These are phyloP conservation scores for Metarhizium humberi DNA, from an alignment of 2,329 filamentous ascomycete species.

Conservation along the genomic window DNA sequence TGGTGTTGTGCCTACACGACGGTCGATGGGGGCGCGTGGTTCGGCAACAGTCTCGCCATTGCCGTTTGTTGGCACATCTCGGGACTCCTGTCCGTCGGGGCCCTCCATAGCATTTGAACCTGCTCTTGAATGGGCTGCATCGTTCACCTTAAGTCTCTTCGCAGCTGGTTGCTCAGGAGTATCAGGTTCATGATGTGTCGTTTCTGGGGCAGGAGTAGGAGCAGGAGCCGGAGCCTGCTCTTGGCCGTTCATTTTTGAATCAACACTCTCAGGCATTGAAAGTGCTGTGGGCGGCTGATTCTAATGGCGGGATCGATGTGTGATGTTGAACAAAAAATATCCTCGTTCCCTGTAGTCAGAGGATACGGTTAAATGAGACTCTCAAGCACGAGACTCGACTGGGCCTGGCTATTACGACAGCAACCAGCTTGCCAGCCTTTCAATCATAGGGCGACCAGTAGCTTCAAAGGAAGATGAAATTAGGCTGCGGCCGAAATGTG, in stretches of 20 bases:
- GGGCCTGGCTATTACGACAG: background rate
- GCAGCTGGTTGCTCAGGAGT: conserved; percentile 32
- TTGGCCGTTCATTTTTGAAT: conserved; percentile 14
- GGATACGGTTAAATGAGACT: background rate
- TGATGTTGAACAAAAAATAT: background rate
- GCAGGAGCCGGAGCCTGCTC: conserved; percentile 5
- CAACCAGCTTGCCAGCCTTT: background rate
- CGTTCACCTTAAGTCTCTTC: conserved; percentile 51
- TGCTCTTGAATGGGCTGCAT: conserved; percentile 11
- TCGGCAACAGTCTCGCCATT: background rate
- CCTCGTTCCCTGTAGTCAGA: background rate
- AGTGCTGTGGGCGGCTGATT: background rate
- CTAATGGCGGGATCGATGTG: background rate
- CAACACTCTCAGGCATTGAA: conserved; percentile 18
- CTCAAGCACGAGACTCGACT: background rate
- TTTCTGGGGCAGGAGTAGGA: background rate
- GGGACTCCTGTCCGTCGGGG: conserved; percentile 10
- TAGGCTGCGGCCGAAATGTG: background rate
- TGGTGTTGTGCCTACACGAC: conserved; percentile 52
- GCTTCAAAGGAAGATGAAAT: background rate
- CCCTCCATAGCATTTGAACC: conserved; percentile 1
- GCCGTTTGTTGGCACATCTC: conserved; percentile 8
- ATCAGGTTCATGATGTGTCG: background rate
- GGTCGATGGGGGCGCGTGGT: conserved; percentile 14
- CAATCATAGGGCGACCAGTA: background rate